Conservation (phyloP, 495 filamentous ascomycete species). For the Penicillium chermesinum region DNA sequence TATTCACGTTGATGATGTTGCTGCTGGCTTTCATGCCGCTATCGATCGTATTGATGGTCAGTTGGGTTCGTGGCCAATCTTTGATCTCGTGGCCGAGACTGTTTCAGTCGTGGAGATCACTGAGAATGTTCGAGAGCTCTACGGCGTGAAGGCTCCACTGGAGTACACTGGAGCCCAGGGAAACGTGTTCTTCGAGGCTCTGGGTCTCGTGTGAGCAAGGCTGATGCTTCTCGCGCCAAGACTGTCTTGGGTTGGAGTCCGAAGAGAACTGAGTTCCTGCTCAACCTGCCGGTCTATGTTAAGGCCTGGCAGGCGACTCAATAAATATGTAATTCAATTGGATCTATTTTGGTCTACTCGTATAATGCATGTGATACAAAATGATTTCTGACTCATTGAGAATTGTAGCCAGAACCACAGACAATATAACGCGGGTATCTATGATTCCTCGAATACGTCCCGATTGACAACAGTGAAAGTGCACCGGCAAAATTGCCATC, state of each 20-base stretch:
- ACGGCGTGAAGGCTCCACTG: slow-evolving; percentile 5
- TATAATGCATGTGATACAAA: background rate
- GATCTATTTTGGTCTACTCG: background rate
- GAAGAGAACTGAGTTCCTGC: slow-evolving; percentile 13
- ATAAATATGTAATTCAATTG: slow-evolving; percentile 1
- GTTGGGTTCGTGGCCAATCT: slow-evolving; percentile 35
- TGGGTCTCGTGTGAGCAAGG: slow-evolving; percentile 11
- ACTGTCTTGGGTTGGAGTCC: slow-evolving; percentile 36
- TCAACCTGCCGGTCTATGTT: slow-evolving; percentile 12
- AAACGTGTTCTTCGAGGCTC: slow-evolving; percentile 9
- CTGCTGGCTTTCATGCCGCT: slow-evolving; percentile 24
- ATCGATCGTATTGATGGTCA: slow-evolving; percentile 32
- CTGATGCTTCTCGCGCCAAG: slow-evolving; percentile 27
- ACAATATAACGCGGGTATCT: no score
- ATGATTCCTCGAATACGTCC: slow-evolving; percentile 12
- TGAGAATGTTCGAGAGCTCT: slow-evolving; percentile 1
- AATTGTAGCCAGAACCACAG: no score
- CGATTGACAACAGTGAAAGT: slow-evolving; percentile 20
- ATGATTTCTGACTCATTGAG: background rate
- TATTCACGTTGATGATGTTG: slow-evolving; percentile 40
- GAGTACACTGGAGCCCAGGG: slow-evolving; percentile 11
- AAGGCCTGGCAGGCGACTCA: slow-evolving; percentile 4
- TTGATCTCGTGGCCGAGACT: slow-evolving; percentile 36
- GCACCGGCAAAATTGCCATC: slow-evolving; percentile 15
- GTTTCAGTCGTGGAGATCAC: slow-evolving; percentile 7